phyloP scores from a whole-genome alignment of 2,329 filamentous ascomycete genomes.

The Cadophora gregata region DNA sequence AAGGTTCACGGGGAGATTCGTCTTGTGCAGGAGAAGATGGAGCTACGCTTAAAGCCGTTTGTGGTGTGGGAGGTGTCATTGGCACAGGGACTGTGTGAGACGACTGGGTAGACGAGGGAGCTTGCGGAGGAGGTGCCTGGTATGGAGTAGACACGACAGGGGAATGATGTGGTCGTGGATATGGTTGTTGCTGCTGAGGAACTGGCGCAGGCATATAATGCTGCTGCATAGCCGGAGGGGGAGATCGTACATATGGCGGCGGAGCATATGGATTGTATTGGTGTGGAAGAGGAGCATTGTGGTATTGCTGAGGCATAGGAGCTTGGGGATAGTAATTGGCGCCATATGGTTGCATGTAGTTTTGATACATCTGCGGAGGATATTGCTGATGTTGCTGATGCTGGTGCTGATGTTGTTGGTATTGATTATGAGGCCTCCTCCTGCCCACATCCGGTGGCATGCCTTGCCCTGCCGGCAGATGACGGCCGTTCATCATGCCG shows the following conservation, averaged over 20 bases:
- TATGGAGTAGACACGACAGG: constrained; percentile 62
- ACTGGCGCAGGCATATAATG: constrained; percentile 56
- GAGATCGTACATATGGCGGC: constrained; percentile 53
- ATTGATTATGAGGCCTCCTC: constrained; percentile 43
- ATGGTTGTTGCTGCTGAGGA: constrained; percentile 43
- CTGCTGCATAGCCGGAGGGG: constrained; percentile 56
- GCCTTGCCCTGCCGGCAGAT: constrained; percentile 78
- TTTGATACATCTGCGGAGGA: constrained; percentile 55
- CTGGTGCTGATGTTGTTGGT: constrained; percentile 43
- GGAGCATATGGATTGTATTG: constrained; percentile 50
- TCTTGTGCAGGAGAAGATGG: constrained; percentile 39
- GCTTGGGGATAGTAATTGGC: constrained; percentile 59
- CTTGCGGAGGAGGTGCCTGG: constrained; percentile 53
- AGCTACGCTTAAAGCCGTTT: constrained; percentile 41
- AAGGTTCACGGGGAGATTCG: constrained; percentile 44
- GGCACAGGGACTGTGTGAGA: constrained; percentile 36
- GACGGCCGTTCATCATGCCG: constrained; percentile 79
- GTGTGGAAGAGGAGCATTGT: constrained; percentile 54
- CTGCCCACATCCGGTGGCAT: constrained; percentile 45
- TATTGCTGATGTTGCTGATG: constrained; percentile 47
- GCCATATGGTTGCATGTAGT: constrained; percentile 58
- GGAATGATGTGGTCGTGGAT: constrained; percentile 57
- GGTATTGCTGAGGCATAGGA: constrained; percentile 62
- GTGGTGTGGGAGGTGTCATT: constrained; percentile 55
- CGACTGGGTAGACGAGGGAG: constrained; percentile 47